A percentile compares a stretch with the other conserved stretches of the same genome.
Conservation (phyloP, 768 basidiomycete species). For the Mycena chlorophos region DNA sequence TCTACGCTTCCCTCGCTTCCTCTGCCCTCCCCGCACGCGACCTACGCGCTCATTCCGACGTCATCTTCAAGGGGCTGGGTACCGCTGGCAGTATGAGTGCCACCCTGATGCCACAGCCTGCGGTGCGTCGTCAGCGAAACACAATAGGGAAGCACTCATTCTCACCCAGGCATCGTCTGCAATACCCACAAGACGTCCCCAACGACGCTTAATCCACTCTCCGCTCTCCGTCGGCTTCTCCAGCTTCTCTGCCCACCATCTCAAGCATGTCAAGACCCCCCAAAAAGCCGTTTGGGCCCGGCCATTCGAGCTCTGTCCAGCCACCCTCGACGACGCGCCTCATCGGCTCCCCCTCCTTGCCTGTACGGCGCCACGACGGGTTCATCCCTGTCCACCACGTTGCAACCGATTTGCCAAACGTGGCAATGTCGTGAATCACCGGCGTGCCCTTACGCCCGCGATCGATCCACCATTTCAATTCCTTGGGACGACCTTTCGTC, state of each 20-base stretch:
- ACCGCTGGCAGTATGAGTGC: background rate
- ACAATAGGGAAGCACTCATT: background rate
- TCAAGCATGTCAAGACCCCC: background rate
- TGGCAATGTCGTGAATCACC: background rate
- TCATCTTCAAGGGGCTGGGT: no score
- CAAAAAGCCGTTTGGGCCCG: background rate
- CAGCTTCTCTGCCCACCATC: background rate
- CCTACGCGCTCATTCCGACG: no score
- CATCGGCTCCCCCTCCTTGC: background rate
- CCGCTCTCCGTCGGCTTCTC: background rate
- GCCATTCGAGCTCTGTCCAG: no score
- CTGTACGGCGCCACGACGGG: background rate
- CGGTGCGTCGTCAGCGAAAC: background rate
- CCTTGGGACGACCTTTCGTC: background rate
- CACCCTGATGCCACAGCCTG: background rate
- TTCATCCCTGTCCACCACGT: background rate
- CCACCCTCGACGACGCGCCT: background rate
- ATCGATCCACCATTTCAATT: background rate
- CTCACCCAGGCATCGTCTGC: background rate
- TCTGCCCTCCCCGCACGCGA: no score
- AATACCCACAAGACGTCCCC: background rate
- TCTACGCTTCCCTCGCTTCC: no score
- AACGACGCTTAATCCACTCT: background rate
- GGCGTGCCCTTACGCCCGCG: background rate
- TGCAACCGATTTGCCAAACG: background rate